phyloP scores from a whole-genome alignment of 345 rosid species.

The Rhizophora apiculata region DNA sequence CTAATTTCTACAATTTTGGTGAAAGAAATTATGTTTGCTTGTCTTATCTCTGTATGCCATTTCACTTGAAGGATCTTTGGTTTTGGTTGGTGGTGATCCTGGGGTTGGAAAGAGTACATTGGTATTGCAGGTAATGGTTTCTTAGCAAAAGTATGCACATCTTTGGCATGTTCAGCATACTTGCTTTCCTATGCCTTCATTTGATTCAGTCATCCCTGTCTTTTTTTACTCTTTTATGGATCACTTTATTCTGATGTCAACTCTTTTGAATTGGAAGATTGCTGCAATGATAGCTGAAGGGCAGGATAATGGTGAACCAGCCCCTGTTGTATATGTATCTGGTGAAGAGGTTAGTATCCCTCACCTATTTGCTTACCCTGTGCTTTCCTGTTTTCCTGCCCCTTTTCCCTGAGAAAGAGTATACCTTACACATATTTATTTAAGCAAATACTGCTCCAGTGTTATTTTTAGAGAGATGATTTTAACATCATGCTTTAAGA shows the following conservation, averaged over 20 bases:
- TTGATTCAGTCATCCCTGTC: neutral
- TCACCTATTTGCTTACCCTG: neutral
- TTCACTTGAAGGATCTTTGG: slow-evolving; percentile 61
- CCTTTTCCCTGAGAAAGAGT: neutral
- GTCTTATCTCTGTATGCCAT: neutral
- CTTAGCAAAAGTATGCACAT: neutral
- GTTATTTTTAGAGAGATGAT: neutral
- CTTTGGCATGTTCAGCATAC: neutral
- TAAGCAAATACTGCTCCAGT: neutral
- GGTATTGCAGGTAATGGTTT: slow-evolving; percentile 63
- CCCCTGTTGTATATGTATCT: slow-evolving; percentile 83
- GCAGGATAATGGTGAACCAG: slow-evolving; percentile 39
- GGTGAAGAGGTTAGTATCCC: slow-evolving; percentile 82
- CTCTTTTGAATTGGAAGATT: slow-evolving; percentile 46
- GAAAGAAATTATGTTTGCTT: no score
- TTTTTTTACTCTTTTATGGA: slow-evolving; percentile 1
- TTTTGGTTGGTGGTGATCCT: slow-evolving; percentile 92
- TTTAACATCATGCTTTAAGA: no score
- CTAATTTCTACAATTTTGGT: no score
- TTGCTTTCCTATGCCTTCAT: neutral
- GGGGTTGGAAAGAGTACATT: slow-evolving; percentile 97
- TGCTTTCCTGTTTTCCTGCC: slow-evolving; percentile 4
- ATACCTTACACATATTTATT: neutral
- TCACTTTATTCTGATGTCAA: slow-evolving; percentile 20
- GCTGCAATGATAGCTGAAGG: slow-evolving; percentile 73